Conservation (phyloP, 2,329 filamentous ascomycete genomes). For the Nemania sp. region DNA sequence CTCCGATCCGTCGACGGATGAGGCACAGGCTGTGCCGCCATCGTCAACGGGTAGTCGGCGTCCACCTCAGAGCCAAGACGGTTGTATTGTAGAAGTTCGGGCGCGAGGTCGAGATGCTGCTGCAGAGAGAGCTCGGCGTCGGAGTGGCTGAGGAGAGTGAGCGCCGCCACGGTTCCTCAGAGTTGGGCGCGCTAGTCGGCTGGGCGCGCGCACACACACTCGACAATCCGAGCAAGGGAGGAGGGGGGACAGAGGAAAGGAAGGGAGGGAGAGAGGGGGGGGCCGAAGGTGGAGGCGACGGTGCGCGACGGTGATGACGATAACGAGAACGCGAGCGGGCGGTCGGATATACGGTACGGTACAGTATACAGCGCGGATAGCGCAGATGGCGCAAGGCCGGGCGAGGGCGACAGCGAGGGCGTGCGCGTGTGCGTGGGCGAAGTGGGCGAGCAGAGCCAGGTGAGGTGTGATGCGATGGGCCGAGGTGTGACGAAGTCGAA, state of each 20-base stretch:
- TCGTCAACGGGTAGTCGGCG: slow-evolving; percentile 63
- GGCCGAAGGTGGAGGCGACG: neutral
- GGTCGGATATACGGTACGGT: no score
- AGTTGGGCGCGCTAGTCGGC: slow-evolving; percentile 40
- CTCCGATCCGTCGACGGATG: slow-evolving; percentile 68
- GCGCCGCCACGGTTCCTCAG: slow-evolving; percentile 55
- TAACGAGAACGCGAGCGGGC: slow-evolving; percentile 13
- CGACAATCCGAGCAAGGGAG: slow-evolving; percentile 7
- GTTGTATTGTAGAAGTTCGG: slow-evolving; percentile 55
- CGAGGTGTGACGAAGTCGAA: neutral
- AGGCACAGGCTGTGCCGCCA: slow-evolving; percentile 71
- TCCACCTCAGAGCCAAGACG: slow-evolving; percentile 56
- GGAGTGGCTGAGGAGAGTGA: slow-evolving; percentile 57
- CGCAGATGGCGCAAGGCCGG: neutral
- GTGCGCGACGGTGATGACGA: neutral
- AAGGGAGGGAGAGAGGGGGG: neutral
- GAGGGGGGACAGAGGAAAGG: neutral
- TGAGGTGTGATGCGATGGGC: no score
- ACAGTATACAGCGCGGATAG: no score
- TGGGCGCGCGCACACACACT: slow-evolving; percentile 35
- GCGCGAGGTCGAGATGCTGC: slow-evolving; percentile 61
- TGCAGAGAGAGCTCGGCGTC: slow-evolving; percentile 62
- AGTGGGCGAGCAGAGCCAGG: no score
- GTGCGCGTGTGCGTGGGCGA: neutral
- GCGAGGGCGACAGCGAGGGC: no score